Conservation (phyloP, 202 grass and related monocot species). For the Zizania palustris region DNA sequence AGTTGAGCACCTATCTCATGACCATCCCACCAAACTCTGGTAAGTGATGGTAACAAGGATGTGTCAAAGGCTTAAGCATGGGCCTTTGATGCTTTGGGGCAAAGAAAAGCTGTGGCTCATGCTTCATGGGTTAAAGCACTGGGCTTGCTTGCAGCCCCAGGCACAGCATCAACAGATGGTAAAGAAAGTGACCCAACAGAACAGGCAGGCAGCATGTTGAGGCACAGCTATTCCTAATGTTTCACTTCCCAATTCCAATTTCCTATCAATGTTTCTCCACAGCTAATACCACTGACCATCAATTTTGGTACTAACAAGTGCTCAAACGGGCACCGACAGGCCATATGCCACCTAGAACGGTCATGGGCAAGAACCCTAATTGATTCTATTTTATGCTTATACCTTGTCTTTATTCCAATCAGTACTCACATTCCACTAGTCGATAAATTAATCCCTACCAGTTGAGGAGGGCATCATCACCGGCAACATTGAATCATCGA, state of each 20-base stretch:
- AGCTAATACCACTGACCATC: not conserved
- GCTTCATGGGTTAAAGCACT: slow-evolving; percentile 16
- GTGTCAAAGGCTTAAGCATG: slow-evolving; percentile 40
- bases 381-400: slow-evolving; percentile 39
- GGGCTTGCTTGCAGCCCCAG: slow-evolving; percentile 47
- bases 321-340: slow-evolving; percentile 53
- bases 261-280: slow-evolving; percentile 18
- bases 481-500: slow-evolving; percentile 38
- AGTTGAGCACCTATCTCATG: not conserved
- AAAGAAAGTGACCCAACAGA: slow-evolving; percentile 39
- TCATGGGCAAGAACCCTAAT: slow-evolving; percentile 48
- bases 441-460: slow-evolving; percentile 43
- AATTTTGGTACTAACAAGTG: slow-evolving; percentile 11
- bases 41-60: slow-evolving; percentile 32
- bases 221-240: not conserved
- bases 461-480: slow-evolving; percentile 37
- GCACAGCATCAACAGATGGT: slow-evolving; percentile 40
- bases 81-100: slow-evolving; percentile 22
- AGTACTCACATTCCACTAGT: slow-evolving; percentile 31
- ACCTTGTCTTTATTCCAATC: slow-evolving; percentile 44
- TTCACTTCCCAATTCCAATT: not conserved
- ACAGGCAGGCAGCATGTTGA: not conserved
- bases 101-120: slow-evolving; percentile 36
- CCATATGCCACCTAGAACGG: slow-evolving; percentile 33
- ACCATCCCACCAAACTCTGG: slow-evolving; percentile 25